Evolutionary conservation across 371 early-diverging fungal genomes (phyloP).

Genomic region (Blastocladiella emersonii): DNA sequence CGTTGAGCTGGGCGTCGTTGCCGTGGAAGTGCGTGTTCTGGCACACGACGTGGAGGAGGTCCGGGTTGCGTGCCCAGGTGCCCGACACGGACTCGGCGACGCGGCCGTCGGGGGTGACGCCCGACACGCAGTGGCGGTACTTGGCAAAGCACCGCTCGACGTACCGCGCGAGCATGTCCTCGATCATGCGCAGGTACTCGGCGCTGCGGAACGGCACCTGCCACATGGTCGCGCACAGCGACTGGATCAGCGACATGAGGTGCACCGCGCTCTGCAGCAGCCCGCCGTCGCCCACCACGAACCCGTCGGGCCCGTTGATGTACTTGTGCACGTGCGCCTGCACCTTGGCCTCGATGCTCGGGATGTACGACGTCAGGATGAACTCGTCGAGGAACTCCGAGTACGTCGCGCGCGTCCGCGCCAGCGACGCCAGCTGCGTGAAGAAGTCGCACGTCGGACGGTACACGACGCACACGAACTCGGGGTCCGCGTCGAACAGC

Average conservation of each 20-base stretch:
- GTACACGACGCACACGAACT: neutral
- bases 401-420: neutral
- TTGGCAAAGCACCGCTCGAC: slow-evolving; percentile 58
- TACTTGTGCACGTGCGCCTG: slow-evolving; percentile 39
- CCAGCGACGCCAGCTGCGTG: neutral
- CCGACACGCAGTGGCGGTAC: slow-evolving; percentile 26
- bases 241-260: slow-evolving; percentile 45
- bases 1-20: slow-evolving; percentile 10
- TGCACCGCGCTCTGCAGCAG: slow-evolving; percentile 47
- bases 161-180: slow-evolving; percentile 52
- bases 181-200: slow-evolving; percentile 64
- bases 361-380: slow-evolving; percentile 55
- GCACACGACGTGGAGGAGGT: slow-evolving; percentile 42
- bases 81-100: slow-evolving; percentile 15
- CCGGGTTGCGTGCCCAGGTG: slow-evolving; percentile 67
- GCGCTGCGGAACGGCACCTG: slow-evolving; percentile 58
- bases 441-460: neutral
- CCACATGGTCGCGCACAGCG: slow-evolving; percentile 50
- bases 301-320: slow-evolving; percentile 1
- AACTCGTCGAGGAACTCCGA: slow-evolving; percentile 58
- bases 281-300: slow-evolving; percentile 16
- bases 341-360: slow-evolving; percentile 56
- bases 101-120: neutral
- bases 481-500: neutral
- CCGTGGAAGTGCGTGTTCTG: slow-evolving; percentile 46